A percentile compares a stretch with the other conserved stretches of the same genome.
phyloP scores from a whole-genome alignment of 2,329 filamentous ascomycete genomes.

The Colletotrichum salicis region DNA sequence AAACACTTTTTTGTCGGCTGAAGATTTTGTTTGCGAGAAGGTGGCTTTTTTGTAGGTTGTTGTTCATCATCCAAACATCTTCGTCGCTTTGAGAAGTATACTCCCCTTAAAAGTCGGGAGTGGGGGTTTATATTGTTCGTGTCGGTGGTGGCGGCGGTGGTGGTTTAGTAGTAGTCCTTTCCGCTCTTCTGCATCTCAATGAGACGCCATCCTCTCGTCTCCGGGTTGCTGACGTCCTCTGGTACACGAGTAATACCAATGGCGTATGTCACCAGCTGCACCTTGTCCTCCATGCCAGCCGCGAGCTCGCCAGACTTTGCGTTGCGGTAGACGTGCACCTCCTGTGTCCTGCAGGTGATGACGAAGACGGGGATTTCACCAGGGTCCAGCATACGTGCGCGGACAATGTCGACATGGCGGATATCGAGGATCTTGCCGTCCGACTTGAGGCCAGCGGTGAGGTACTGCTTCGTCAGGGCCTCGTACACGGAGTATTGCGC shows the following conservation, averaged over 20 bases:
- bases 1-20: constrained; percentile 33
- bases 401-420: constrained; percentile 88
- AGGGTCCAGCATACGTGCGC: constrained; percentile 82
- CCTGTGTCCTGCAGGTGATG: constrained; percentile 94
- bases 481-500: constrained; percentile 97
- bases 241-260: constrained; percentile 94
- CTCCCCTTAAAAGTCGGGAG: not conserved
- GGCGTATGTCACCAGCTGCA: constrained; percentile 97
- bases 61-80: constrained; percentile 16
- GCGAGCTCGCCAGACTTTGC: constrained; percentile 89
- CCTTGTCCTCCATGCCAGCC: constrained; percentile 98
- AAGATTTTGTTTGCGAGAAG: constrained; percentile 15
- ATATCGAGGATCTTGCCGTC: constrained; percentile 97
- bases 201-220: constrained; percentile 95
- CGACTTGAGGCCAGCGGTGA: constrained; percentile 89
- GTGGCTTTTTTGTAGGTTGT: not conserved
- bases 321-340: constrained; percentile 96
- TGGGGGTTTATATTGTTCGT: not conserved
- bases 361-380: constrained; percentile 96
- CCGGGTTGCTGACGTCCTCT: constrained; percentile 95
- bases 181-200: constrained; percentile 99
- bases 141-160: not conserved
- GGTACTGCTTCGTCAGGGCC: constrained; percentile 96
- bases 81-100: constrained; percentile 9
- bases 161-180: constrained; percentile 76